phyloP scores from a whole-genome alignment of 2,329 filamentous ascomycete genomes.

The Beauveria medogensis region DNA sequence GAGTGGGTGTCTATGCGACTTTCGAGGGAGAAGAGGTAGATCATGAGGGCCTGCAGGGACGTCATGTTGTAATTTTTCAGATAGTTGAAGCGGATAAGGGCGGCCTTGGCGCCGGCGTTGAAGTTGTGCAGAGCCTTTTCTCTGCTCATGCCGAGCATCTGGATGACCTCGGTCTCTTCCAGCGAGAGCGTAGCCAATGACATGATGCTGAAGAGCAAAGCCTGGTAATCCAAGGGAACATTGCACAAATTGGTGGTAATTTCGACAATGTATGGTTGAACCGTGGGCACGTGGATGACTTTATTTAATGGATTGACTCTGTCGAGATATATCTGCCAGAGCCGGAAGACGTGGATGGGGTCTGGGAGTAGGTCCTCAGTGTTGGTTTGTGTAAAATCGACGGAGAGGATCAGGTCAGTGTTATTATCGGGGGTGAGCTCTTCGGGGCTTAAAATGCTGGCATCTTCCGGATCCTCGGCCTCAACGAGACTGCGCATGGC shows the following conservation, averaged over 20 bases:
- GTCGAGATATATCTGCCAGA: constrained; percentile 70
- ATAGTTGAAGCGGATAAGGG: constrained; percentile 47
- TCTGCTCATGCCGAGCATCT: constrained; percentile 41
- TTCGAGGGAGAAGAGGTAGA: constrained; percentile 51
- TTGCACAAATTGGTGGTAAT: constrained; percentile 48
- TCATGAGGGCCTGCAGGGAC: constrained; percentile 49
- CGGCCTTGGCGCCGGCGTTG: constrained; percentile 41
- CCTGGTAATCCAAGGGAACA: constrained; percentile 51
- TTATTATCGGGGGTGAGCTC: constrained; percentile 44
- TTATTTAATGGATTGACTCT: constrained; percentile 70
- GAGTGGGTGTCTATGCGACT: constrained; percentile 52
- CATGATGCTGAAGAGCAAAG: constrained; percentile 59
- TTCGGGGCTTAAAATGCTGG: constrained; percentile 40
- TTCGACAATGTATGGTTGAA: constrained; percentile 58
- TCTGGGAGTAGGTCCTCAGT: constrained; percentile 53
- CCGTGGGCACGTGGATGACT: constrained; percentile 60
- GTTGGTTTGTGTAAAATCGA: constrained; percentile 30
- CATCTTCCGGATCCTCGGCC: constrained; percentile 38
- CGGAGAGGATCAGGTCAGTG: constrained; percentile 39
- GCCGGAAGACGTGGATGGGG: constrained; percentile 55
- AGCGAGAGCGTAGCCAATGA: constrained; percentile 51
- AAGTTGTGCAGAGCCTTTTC: constrained; percentile 44
- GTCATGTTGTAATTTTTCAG: constrained; percentile 50
- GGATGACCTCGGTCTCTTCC: constrained; percentile 43
- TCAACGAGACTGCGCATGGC: constrained; percentile 54